Conservation (phyloP, 1,139 yeast genomes). For the Kurtzmaniella quercitrusa region DNA sequence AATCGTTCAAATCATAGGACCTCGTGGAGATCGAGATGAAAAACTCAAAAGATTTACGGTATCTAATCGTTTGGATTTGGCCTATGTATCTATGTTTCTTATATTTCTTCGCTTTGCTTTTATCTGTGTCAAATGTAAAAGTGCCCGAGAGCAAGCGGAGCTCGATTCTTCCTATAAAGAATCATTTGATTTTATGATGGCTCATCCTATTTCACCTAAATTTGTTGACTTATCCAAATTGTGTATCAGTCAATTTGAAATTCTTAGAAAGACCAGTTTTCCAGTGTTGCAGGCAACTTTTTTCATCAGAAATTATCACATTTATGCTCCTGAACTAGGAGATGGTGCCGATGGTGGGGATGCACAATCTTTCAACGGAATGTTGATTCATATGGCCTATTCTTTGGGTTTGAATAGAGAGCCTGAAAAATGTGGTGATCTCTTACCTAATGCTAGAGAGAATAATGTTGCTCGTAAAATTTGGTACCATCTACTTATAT, state of each 20-base stretch:
- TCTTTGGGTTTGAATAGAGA: slow-evolving; percentile 53
- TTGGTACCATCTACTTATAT: slow-evolving; percentile 43
- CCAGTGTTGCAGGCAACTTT: slow-evolving; percentile 39
- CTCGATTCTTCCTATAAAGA: slow-evolving; percentile 7
- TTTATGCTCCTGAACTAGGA: slow-evolving; percentile 29
- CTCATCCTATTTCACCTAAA: slow-evolving; percentile 28
- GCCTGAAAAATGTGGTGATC: slow-evolving; percentile 32
- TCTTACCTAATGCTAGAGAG: slow-evolving; percentile 19
- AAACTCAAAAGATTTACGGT: slow-evolving; percentile 12
- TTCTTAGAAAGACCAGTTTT: slow-evolving; percentile 34
- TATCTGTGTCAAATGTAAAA: slow-evolving; percentile 20
- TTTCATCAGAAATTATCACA: slow-evolving; percentile 20
- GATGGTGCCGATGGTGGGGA: slow-evolving; percentile 23
- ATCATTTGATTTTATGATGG: slow-evolving; percentile 13
- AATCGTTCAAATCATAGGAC: slow-evolving; percentile 22
- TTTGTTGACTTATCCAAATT: slow-evolving; percentile 23
- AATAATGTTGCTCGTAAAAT: slow-evolving; percentile 45
- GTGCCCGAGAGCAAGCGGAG: slow-evolving; percentile 4
- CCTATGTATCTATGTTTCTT: slow-evolving; percentile 14
- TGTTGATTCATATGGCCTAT: slow-evolving; percentile 45
- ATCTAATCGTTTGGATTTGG: slow-evolving; percentile 15
- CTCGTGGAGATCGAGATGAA: slow-evolving; percentile 16
- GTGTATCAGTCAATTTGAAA: slow-evolving; percentile 26
- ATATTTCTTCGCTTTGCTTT: slow-evolving; percentile 20
- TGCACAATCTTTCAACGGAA: slow-evolving; percentile 37